phyloP scores from a whole-genome alignment of 257 asterid species.

The Ballota nigra region DNA sequence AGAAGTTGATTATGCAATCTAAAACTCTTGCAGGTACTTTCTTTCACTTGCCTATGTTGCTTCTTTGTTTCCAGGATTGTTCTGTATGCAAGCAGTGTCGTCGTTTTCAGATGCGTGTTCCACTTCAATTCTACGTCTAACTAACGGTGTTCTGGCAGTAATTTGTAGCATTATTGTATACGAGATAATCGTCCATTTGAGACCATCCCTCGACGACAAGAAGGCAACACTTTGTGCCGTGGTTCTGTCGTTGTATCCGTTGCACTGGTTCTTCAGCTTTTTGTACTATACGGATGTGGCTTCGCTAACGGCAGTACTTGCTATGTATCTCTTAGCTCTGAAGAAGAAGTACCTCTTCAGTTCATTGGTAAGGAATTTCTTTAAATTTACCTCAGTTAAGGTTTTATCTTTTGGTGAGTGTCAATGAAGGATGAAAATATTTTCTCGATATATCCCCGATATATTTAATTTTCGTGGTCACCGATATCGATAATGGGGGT shows the following conservation, averaged over 20 bases:
- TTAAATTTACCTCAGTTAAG: not conserved
- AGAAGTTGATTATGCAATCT: slow-evolving; percentile 40
- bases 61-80: slow-evolving; percentile 83
- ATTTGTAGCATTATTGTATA: slow-evolving; percentile 64
- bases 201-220: slow-evolving; percentile 69
- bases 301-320: slow-evolving; percentile 83
- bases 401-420: not conserved
- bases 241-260: slow-evolving; percentile 80
- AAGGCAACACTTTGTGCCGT: slow-evolving; percentile 63
- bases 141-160: slow-evolving; percentile 75
- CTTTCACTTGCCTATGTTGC: slow-evolving; percentile 93
- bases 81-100: slow-evolving; percentile 37
- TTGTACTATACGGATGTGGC: slow-evolving; percentile 93
- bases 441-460: no score
- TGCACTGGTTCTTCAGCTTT: slow-evolving; percentile 94
- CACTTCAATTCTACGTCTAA: slow-evolving; percentile 64
- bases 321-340: slow-evolving; percentile 67
- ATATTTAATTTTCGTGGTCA: no score
- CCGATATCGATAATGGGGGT: no score
- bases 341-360: slow-evolving; percentile 70
- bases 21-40: slow-evolving; percentile 79
- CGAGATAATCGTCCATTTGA: slow-evolving; percentile 61
- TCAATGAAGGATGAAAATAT: no score
- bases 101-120: slow-evolving; percentile 68
- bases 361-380: slow-evolving; percentile 63